These are phyloP conservation scores for Biscogniauxia sp. DNA, from an alignment of 2,329 filamentous ascomycete species.

Conservation along the genomic window DNA sequence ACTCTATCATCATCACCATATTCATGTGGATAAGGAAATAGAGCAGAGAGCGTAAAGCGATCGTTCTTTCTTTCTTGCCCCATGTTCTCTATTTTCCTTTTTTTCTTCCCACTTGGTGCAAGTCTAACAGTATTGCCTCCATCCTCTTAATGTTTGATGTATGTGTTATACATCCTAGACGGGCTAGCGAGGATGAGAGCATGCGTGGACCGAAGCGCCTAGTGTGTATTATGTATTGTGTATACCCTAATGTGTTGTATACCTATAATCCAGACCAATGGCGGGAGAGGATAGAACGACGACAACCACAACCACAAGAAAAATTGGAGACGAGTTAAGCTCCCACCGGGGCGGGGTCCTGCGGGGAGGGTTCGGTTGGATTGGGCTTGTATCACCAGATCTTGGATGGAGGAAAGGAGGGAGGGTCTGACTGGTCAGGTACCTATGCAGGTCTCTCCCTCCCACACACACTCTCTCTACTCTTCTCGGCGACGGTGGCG, in stretches of 20 bases:
- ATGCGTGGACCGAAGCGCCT: background rate
- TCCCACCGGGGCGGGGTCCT: background rate
- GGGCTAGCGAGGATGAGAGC: background rate
- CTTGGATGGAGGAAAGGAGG: background rate
- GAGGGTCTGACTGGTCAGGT: background rate
- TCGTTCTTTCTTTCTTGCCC: background rate
- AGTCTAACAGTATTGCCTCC: background rate
- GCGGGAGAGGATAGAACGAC: background rate
- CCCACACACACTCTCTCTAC: background rate
- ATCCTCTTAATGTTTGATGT: background rate
- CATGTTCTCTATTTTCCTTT: background rate
- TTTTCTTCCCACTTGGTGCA: background rate
- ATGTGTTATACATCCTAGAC: background rate
- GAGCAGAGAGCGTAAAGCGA: background rate
- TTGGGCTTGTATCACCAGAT: background rate
- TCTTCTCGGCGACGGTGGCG: background rate
- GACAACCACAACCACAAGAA: background rate
- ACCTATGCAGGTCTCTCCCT: background rate
- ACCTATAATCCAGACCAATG: background rate
- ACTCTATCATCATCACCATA: background rate
- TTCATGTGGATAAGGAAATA: background rate
- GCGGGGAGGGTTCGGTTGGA: background rate
- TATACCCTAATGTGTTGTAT: background rate
- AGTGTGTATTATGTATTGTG: background rate
- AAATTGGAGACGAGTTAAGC: background rate